Evolutionary conservation across 371 early-diverging fungal genomes (phyloP).

Genomic region (Rhizomucor miehei): DNA sequence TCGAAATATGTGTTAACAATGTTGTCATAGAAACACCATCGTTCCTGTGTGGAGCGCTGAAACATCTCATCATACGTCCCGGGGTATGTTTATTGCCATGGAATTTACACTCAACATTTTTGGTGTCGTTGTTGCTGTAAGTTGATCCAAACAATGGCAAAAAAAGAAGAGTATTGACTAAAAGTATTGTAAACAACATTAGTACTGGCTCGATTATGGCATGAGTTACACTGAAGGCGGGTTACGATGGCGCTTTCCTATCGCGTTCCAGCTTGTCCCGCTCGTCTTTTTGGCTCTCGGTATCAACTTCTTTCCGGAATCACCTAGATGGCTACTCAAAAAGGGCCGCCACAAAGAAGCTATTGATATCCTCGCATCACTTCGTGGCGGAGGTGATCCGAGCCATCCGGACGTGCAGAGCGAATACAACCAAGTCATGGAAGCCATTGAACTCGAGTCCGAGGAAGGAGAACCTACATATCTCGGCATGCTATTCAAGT

Average conservation of each 20-base stretch:
- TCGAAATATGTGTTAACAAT: no score
- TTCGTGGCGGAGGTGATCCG: slow-evolving; percentile 36
- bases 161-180: slow-evolving; percentile 5
- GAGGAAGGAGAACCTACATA: slow-evolving; percentile 35
- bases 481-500: slow-evolving; percentile 29
- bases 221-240: slow-evolving; percentile 33
- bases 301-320: slow-evolving; percentile 40
- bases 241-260: slow-evolving; percentile 42
- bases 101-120: slow-evolving; percentile 45
- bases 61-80: slow-evolving; percentile 34
- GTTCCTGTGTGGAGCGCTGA: slow-evolving; percentile 43
- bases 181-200: neutral
- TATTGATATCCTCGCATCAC: slow-evolving; percentile 32
- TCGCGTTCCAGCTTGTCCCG: slow-evolving; percentile 41
- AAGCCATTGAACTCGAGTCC: slow-evolving; percentile 23
- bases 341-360: slow-evolving; percentile 37
- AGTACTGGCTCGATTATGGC: slow-evolving; percentile 43
- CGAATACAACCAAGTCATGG: slow-evolving; percentile 31
- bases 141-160: slow-evolving; percentile 3
- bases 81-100: slow-evolving; percentile 40
- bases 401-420: slow-evolving; percentile 30
- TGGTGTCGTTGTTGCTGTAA: slow-evolving; percentile 40
- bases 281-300: slow-evolving; percentile 26
- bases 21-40: slow-evolving; percentile 24
- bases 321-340: slow-evolving; percentile 33